phyloP scores from a whole-genome alignment of 2,329 filamentous ascomycete species.

The Microcera coccophila region DNA sequence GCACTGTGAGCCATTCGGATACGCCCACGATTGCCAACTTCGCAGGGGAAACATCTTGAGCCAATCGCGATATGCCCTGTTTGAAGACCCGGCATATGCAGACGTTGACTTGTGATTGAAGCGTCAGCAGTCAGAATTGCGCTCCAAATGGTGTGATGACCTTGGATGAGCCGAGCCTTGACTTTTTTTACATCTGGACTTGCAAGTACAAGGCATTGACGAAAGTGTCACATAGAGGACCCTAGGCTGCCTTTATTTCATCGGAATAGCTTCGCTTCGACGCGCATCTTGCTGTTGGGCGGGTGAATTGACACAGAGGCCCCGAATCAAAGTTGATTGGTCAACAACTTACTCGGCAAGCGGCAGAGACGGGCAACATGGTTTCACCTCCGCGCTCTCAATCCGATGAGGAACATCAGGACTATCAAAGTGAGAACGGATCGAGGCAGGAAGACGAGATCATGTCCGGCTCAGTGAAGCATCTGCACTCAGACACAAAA shows the following conservation, averaged over 20 bases:
- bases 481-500: constrained; percentile 21
- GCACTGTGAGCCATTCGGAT: background rate
- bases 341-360: constrained; percentile 9
- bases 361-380: constrained; percentile 12
- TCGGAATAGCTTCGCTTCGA: no score
- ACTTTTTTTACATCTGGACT: no score
- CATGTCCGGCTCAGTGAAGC: constrained; percentile 20
- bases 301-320: no score
- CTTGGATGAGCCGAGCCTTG: no score
- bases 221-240: no score
- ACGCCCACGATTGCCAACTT: background rate
- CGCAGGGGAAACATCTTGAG: background rate
- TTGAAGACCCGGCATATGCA: background rate
- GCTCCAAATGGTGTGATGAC: no score
- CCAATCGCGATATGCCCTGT: background rate
- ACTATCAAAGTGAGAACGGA: constrained; percentile 13
- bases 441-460: constrained; percentile 16
- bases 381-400: constrained; percentile 14
- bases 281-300: no score
- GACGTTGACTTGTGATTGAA: background rate
- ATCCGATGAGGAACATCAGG: constrained; percentile 13
- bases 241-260: no score
- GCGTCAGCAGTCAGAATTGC: no score
- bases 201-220: no score
- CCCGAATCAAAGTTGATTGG: constrained; percentile 19